Base-by-base conservation (phyloP, 1,139 yeast genomes). In the Yamadazyma sp. region DNA sequence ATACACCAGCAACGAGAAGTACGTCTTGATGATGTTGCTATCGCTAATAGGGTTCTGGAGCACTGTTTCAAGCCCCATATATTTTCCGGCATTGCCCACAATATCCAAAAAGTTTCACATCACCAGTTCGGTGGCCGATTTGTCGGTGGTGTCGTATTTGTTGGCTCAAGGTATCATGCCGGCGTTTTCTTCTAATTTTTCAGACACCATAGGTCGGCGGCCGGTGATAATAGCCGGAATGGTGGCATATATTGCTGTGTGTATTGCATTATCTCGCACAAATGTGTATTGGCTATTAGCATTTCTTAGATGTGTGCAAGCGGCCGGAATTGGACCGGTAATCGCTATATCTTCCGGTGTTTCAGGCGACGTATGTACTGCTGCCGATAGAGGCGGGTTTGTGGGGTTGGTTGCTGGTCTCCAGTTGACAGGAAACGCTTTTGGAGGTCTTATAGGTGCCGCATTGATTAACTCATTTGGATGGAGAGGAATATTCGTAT, bases 381-480 rank as follows among this genome's bases (percentile, higher is more conserved):
- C 57, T 3, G 58, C 58, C 3, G 61, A 62, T 35, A 52, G 73
- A 36, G 74, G 73, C 2, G 62, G 69, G 1, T 67, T 67, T 52
- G 69, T 68, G 17, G 73, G 73, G 0, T 42, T 59, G 6, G 65
- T 64, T 1, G 44, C 58, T 9, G 74, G 73, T 1, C 51, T 61
- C 42, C 67, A 63, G 33, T 47, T 67, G 28, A 52, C 64, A 4
- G 74, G 73, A 1, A 65, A 65, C 41, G 72, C 70, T 1, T 55
- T 67, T 41, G 73, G 73, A 3, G 67, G 70, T 1, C 44, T 68
- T n/a, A 44, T 67, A 3, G 73, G 73, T 2, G 67, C 73, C 2
- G 66, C 59, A 0, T 47, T 68, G 12, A 53, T 66, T 2, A 42
- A 51, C 36, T 50, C 50, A 21, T 68, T 59, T 44, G 44, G 53